Percentiles rank a stretch among this genome's conserved stretches.
These are phyloP conservation scores for Naganishia vishniacii DNA, from an alignment of 768 basidiomycete genomes.

Conservation along the genomic window DNA sequence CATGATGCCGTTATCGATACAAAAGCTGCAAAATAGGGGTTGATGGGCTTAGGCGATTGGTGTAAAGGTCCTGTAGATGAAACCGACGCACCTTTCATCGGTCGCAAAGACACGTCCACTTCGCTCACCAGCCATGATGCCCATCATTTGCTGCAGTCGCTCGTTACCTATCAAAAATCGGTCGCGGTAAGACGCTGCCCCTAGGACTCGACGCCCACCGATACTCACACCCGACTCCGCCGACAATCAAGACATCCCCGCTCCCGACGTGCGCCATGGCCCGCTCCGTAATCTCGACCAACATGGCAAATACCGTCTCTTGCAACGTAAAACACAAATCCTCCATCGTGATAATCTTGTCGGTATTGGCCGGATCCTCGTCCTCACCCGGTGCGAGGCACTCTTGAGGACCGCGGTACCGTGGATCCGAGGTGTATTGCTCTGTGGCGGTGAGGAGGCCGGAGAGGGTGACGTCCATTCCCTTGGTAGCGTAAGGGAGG, in stretches of 20 bases:
- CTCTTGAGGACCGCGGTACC: constrained; percentile 56
- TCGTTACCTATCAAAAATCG: constrained; percentile 83
- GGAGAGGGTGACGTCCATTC: constrained; percentile 96
- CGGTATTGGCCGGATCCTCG: constrained; percentile 38
- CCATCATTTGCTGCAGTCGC: constrained; percentile 97
- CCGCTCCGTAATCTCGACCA: constrained; percentile 96
- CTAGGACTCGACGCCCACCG: not conserved
- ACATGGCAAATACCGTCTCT: constrained; percentile 95
- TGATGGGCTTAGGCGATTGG: too few species aligned
- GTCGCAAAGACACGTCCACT: constrained; percentile 86
- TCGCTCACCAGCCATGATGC: constrained; percentile 86
- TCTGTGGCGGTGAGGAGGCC: constrained; percentile 85
- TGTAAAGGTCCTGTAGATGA: too few species aligned
- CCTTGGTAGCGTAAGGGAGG: constrained; percentile 92
- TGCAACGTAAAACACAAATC: constrained; percentile 95
- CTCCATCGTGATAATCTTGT: constrained; percentile 79
- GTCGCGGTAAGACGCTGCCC: too few species aligned
- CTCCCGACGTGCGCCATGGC: constrained; percentile 99
- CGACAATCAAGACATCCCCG: constrained; percentile 92
- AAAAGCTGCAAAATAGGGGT: constrained; percentile 60
- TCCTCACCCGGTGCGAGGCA: constrained; percentile 12
- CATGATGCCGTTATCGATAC: constrained; percentile 99
- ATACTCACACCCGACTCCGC: constrained; percentile 94
- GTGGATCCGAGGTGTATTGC: constrained; percentile 77
- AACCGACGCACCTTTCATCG: constrained; percentile 69